Evolutionary conservation across 371 early-diverging fungal species (phyloP), one percentile per base, ranked within the genome.

Genomic region (Conidiobolus incongruus): DNA sequence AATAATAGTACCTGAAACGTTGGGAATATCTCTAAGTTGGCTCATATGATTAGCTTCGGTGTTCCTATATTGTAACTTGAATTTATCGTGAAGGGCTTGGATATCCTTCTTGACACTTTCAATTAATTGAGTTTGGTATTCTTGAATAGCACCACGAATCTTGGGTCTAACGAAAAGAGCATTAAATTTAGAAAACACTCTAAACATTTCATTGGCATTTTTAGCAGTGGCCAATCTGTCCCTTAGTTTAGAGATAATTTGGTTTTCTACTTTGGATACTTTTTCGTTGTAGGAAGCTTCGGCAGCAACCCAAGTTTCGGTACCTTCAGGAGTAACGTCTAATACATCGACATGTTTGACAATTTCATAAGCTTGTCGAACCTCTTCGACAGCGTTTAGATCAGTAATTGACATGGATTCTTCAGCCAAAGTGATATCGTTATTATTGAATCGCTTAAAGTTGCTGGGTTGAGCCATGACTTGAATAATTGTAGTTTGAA

Each of bases 101-200:
- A 98, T 90, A 52, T 98, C 97, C 21, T 88, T 87, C 62, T 98
- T 96, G 53, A 96, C 95, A 41, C 78, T 83, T 42, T 87, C 91
- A 52, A 98, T 91, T 38, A 96, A 66, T 56, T 91, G 94, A 2
- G 84, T 79, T 62, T 98, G 98, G 52, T 95, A 98, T 58, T 98
- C 98, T 60, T 91, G 92, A 49, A 98, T 89, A 16, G 97, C 97
- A 38, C 93, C 93, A 52, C 98, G 83, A 64, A 98, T 96, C 75
- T 93, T 98, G 46, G 93, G 95, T 26, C 97, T 72, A 19, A 96
- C 87, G 59, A 98, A 98, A 24, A 98, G 70, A 1, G 94, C 93
- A 54, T 96, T 95, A 72, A 95, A 98, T 55, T 95, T 94, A 24
- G 88, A 86, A 53, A 98, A 96, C 4, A 94, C 91, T 20, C 95